Base-by-base conservation (phyloP, 805 yeast species). In the Diddensiella transvaalensis region DNA sequence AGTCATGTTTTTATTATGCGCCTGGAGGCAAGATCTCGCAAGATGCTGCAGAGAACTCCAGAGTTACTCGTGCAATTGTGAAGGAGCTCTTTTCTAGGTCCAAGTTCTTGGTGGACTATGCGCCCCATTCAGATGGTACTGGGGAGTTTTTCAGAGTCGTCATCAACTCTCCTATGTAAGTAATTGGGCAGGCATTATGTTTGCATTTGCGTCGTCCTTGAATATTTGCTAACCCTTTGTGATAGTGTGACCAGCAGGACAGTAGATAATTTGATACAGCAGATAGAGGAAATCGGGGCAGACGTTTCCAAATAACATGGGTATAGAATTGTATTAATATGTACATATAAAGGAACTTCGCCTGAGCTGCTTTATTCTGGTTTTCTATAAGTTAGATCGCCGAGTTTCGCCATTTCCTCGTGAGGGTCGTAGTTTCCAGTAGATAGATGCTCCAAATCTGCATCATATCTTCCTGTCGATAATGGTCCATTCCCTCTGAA, bases 401-500 rank as follows among this genome's bases (percentile, higher is more conserved):
- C 38, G 15, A 89, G 72, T 65, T 87, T 88, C 50, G 72, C 71
- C 76, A 87, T 77, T 67, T 91, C 98, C 51, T 83, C 90, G 41
- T 74, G 70, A 1, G 97, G 81, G 62, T 90, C 83, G 62, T 85
- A 89, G 49, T 91, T 76, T 1, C 99, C 99, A 2, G 73, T 67
- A 1, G 88, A 80, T 50, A 91, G 71, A 51, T 86, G 83, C 35
- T 82, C 88, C 55, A 85, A 86, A 45, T 87, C 87, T 50, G 87
- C 91, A 60, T 90, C 96, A 66, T 85, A 91, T 62, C 84, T 85
- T 0, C 99, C 99, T 4, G 95, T 87, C 10, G 96, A 87, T 38
- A 87, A 69, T 0, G 97, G 89, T 0, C 95, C 99, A 62, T 91
- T 91, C 3, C 98, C 98, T 61, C 88, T 75, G 69, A 91, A 86